Base-by-base conservation (phyloP, 768 basidiomycete species). In the Rhodotorula paludigena region DNA sequence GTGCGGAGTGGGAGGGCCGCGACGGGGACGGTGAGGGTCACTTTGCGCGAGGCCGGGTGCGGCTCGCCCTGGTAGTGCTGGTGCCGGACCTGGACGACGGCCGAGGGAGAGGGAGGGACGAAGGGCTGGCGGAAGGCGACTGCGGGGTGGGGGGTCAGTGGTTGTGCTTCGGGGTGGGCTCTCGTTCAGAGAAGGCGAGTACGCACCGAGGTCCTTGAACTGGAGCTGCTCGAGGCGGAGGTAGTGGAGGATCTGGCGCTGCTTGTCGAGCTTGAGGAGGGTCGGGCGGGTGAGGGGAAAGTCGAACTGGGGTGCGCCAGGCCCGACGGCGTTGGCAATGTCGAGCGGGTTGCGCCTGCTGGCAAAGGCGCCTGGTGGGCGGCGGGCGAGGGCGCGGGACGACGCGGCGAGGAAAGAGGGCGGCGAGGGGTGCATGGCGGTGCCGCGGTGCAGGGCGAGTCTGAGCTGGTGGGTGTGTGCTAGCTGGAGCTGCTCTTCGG, bases 191-290 rank as follows among this genome's bases (percentile, higher is more conserved):
- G 28, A 5, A 14, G 30, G 41, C 38, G 52, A 15, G 25, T 1
- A 64, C 60, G 56, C 42, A 77, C 82, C 76, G 64, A 92, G 92
- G 87, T 74, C 89, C 86, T 57, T 94, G 84, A 77, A 88, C 86
- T 30, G 89, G 88, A 83, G 90, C 85, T 79, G 94, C 91, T 71
- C 89, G 69, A 92, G 82, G 59, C 91, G 84, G 76, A 93, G 80
- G 77, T 91, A 89, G 72, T 89, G 83, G 49, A 92, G 78, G 52
- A 84, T 80, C 75, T 89, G 83, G 39, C 90, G 83, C 72, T 92
- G 86, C 75, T 89, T 84, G 63, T 85, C 83, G 56, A 92, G 78
- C 73, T 86, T 83, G 47, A 87, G 75, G 80, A 93, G 12, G 32
- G 63, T 68, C 35, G 57, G 60, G n/a, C 64, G 44, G 21, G 71